A percentile compares a stretch with the other conserved stretches of the same genome.
These are phyloP conservation scores for Ceratocystis cacaofunesta DNA, from an alignment of 2,329 filamentous ascomycete species.

Conservation along the genomic window DNA sequence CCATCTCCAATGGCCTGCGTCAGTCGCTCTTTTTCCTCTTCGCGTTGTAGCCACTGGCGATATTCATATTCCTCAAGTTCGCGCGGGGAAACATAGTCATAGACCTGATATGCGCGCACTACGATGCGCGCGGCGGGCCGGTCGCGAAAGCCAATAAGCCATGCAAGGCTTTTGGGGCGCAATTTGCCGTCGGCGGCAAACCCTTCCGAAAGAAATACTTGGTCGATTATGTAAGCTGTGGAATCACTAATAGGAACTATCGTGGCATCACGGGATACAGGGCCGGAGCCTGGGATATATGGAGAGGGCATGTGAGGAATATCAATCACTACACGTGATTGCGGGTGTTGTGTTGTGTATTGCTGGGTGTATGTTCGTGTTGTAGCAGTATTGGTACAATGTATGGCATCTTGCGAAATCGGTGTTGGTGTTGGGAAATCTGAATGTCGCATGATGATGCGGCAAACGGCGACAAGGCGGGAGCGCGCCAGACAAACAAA, in stretches of 20 bases:
- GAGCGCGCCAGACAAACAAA: background rate
- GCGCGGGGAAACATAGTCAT: slow-evolving; percentile 44
- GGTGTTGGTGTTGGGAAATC: background rate
- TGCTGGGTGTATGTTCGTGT: background rate
- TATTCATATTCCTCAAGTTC: slow-evolving; percentile 44
- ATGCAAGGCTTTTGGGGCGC: slow-evolving; percentile 33
- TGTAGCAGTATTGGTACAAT: background rate
- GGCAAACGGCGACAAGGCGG: background rate
- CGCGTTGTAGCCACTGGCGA: slow-evolving; percentile 29
- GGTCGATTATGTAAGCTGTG: slow-evolving; percentile 42
- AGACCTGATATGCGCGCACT: slow-evolving; percentile 33
- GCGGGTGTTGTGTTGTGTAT: background rate
- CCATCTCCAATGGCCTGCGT: background rate
- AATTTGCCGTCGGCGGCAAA: slow-evolving; percentile 25
- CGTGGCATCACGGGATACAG: slow-evolving; percentile 32
- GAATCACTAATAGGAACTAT: slow-evolving; percentile 35
- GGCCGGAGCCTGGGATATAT: slow-evolving; percentile 35
- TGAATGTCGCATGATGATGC: background rate
- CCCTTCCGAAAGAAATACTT: slow-evolving; percentile 32
- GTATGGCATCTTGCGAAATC: background rate
- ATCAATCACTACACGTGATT: slow-evolving; percentile 20
- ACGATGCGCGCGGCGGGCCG: slow-evolving; percentile 33
- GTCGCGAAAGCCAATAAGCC: slow-evolving; percentile 41
- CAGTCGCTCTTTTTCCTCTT: slow-evolving; percentile 24
- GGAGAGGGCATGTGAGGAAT: slow-evolving; percentile 19